Percentiles rank a stretch among this genome's conserved stretches.
phyloP scores from a whole-genome alignment of 129 eudicot genomes.

The Chrysanthemum makinoi region DNA sequence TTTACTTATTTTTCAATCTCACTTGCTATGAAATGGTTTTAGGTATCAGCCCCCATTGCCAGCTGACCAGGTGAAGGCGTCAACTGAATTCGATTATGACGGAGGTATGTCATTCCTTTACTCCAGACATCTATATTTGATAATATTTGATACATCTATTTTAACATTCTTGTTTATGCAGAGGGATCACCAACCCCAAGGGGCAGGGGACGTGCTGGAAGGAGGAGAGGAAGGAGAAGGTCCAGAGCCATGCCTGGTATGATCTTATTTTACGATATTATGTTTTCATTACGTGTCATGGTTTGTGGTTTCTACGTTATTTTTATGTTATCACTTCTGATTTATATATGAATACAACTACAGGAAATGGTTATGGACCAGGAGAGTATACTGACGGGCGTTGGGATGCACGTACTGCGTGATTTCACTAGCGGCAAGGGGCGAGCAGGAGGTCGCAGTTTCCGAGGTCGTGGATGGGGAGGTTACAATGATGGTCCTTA shows the following conservation, averaged over 20 bases:
- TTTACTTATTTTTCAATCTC: background rate
- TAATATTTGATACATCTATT: too few relatives aligned
- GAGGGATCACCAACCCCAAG: constrained; percentile 76
- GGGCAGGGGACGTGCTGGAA: constrained; percentile 71
- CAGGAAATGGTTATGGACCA: constrained; percentile 50
- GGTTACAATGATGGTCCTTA: constrained; percentile 15
- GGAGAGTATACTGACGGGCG: constrained; percentile 75
- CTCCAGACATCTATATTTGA: too few relatives aligned
- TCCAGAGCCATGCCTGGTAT: background rate
- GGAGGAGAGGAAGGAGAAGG: constrained; percentile 25
- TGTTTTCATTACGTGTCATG: background rate
- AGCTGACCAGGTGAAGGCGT: constrained; percentile 77
- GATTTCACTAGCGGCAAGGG: constrained; percentile 77
- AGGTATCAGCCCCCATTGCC: constrained; percentile 92
- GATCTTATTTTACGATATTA: background rate
- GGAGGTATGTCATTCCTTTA: constrained; percentile 49
- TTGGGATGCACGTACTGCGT: constrained; percentile 59
- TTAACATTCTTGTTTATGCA: constrained; percentile 24
- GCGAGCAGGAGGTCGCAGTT: constrained; percentile 56
- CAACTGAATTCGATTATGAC: constrained; percentile 60
- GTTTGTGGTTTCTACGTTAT: too few relatives aligned
- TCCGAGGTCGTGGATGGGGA: constrained; percentile 30
- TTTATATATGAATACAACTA: background rate
- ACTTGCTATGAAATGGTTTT: constrained; percentile 8
- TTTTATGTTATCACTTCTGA: background rate